Conservation (phyloP, 2,329 filamentous ascomycete genomes). For the Phaeosphaeriaceae sp. region DNA sequence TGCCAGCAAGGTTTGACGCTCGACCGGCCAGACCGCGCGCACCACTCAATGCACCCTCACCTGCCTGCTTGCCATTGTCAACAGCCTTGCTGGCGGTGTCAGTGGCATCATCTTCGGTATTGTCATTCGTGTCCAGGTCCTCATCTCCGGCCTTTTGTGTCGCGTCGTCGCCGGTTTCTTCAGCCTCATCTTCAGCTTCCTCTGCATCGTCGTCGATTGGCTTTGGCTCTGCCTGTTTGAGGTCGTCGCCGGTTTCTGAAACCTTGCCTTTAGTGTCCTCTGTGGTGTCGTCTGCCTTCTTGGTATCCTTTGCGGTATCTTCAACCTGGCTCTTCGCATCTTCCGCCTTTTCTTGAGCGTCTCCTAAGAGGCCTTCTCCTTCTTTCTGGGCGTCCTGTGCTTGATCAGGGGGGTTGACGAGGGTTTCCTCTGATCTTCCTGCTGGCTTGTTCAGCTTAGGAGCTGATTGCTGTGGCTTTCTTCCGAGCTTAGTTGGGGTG, state of each 20-base stretch:
- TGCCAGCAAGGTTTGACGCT: slow-evolving; percentile 54
- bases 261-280: slow-evolving; percentile 55
- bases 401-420: slow-evolving; percentile 46
- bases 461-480: slow-evolving; percentile 50
- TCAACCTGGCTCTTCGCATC: slow-evolving; percentile 46
- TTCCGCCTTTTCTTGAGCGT: slow-evolving; percentile 37
- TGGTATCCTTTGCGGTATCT: slow-evolving; percentile 47
- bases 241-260: slow-evolving; percentile 53
- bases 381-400: slow-evolving; percentile 16
- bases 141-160: slow-evolving; percentile 56
- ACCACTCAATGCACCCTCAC: slow-evolving; percentile 50
- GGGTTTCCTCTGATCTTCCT: slow-evolving; percentile 41
- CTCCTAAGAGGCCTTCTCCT: slow-evolving; percentile 13
- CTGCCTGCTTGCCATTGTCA: slow-evolving; percentile 43
- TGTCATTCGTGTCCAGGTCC: slow-evolving; percentile 43
- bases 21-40: slow-evolving; percentile 56
- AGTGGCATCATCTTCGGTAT: slow-evolving; percentile 50
- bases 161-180: slow-evolving; percentile 45
- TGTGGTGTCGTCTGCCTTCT: slow-evolving; percentile 42
- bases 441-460: slow-evolving; percentile 52
- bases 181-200: slow-evolving; percentile 26
- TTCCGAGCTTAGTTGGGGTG: slow-evolving; percentile 59
- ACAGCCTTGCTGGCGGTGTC: slow-evolving; percentile 44
- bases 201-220: slow-evolving; percentile 53
- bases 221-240: slow-evolving; percentile 55